These are phyloP conservation scores for Colletotrichum paranaense DNA, from an alignment of 2,329 filamentous ascomycete species.

Conservation along the genomic window DNA sequence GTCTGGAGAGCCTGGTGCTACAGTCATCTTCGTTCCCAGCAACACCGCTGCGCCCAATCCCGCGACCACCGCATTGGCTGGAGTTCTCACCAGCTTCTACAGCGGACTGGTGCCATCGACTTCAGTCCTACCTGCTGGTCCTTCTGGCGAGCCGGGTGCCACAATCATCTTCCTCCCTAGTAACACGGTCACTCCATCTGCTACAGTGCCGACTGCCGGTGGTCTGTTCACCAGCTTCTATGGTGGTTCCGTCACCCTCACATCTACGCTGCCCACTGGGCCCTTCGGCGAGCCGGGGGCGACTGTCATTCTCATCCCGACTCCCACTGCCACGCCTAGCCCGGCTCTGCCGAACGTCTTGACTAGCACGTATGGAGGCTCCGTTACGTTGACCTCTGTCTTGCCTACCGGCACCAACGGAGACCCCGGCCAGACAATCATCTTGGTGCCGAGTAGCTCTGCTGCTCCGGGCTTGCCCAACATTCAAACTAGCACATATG, in stretches of 20 bases:
- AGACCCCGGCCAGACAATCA: not conserved
- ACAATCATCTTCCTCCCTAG: conserved; percentile 19
- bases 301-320: conserved; percentile 3
- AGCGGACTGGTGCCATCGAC: not conserved
- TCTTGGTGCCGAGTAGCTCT: conserved; percentile 5
- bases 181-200: not conserved
- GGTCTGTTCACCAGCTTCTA: conserved; percentile 23
- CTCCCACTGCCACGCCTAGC: not conserved
- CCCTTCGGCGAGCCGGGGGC: conserved; percentile 1
- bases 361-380: conserved; percentile 24
- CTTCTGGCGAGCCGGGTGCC: not conserved
- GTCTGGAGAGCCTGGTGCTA: conserved; percentile 1
- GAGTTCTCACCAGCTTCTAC: conserved; percentile 18
- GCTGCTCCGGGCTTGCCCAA: not conserved
- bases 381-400: conserved; percentile 5
- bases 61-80: not conserved
- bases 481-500: conserved; percentile 1
- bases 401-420: not conserved
- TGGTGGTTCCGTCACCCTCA: conserved; percentile 13
- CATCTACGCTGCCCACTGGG: not conserved
- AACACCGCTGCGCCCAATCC: not conserved
- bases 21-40: conserved; percentile 16
- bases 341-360: not conserved
- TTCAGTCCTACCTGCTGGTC: not conserved
- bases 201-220: not conserved